phyloP scores from a whole-genome alignment of 2,329 filamentous ascomycete species.

The Talaromyces sp. region DNA sequence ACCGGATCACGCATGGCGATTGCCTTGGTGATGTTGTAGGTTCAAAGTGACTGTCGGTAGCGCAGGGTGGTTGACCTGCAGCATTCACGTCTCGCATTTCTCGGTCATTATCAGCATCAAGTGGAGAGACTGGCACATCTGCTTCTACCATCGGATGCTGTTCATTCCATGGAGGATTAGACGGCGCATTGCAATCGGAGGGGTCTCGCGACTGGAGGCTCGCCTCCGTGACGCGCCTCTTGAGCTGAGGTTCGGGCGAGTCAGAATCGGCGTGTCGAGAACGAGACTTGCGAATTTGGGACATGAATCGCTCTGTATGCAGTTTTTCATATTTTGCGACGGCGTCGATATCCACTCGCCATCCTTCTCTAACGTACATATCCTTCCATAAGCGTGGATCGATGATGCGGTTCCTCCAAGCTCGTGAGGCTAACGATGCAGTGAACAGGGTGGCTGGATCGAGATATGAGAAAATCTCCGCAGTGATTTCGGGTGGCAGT shows the following conservation, averaged over 20 bases:
- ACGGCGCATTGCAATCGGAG: not conserved
- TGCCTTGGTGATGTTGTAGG: not conserved
- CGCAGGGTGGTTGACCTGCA: conserved; percentile 28
- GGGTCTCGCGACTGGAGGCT: conserved; percentile 40
- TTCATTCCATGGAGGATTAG: conserved; percentile 38
- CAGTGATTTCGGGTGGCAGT: conserved; percentile 84
- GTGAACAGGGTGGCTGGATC: conserved; percentile 75
- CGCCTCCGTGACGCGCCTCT: conserved; percentile 50
- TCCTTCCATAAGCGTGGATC: conserved; percentile 85
- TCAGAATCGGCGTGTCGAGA: conserved; percentile 47
- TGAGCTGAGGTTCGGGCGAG: conserved; percentile 49
- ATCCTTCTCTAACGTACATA: conserved; percentile 80
- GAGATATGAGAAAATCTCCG: conserved; percentile 83
- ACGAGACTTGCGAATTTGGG: conserved; percentile 46
- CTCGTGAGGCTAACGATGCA: conserved; percentile 72
- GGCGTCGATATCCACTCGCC: conserved; percentile 67
- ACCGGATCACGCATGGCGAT: conserved; percentile 32
- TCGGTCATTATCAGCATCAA: conserved; percentile 40
- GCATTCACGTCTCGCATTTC: conserved; percentile 41
- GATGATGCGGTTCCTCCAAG: conserved; percentile 75
- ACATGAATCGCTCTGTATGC: conserved; percentile 35
- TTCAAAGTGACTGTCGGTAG: not conserved
- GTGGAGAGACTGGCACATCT: conserved; percentile 26
- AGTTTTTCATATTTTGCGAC: conserved; percentile 64
- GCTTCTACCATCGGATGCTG: conserved; percentile 50